phyloP scores from a whole-genome alignment of 768 basidiomycete genomes.

The Lentinula sp. region DNA sequence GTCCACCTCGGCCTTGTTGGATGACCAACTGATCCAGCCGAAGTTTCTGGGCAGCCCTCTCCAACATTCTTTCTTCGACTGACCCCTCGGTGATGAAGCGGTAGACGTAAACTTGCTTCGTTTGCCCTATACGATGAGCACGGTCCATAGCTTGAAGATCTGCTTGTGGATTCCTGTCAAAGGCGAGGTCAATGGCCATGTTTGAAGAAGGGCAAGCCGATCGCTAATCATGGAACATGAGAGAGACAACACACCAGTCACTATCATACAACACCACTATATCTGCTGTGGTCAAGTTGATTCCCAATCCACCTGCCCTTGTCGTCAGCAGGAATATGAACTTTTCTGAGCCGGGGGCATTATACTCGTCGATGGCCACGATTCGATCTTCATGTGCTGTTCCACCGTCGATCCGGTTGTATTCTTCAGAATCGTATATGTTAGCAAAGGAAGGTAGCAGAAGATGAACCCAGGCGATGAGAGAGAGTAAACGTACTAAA shows the following conservation, averaged over 20 bases:
- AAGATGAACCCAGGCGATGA: neutral
- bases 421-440: constrained; percentile 49
- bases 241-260: constrained; percentile 63
- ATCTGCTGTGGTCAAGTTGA: constrained; percentile 93
- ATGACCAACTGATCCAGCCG: constrained; percentile 95
- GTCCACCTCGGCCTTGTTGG: constrained; percentile 76
- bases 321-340: constrained; percentile 97
- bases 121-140: constrained; percentile 94
- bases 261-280: constrained; percentile 94
- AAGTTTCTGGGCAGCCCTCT: constrained; percentile 92
- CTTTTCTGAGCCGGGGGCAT: constrained; percentile 88
- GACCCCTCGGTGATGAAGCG: constrained; percentile 95
- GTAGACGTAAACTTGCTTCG: constrained; percentile 96
- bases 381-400: constrained; percentile 98
- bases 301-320: constrained; percentile 93
- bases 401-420: constrained; percentile 93
- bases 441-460: neutral
- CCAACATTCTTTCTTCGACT: constrained; percentile 93
- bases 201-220: neutral
- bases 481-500: constrained; percentile 56
- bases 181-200: constrained; percentile 1
- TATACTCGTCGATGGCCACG: constrained; percentile 94
- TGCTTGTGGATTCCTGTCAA: constrained; percentile 89
- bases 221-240: neutral
- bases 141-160: constrained; percentile 99